These are phyloP conservation scores for Pseudogymnoascus sp. DNA, from an alignment of 2,329 filamentous ascomycete species.

Conservation along the genomic window DNA sequence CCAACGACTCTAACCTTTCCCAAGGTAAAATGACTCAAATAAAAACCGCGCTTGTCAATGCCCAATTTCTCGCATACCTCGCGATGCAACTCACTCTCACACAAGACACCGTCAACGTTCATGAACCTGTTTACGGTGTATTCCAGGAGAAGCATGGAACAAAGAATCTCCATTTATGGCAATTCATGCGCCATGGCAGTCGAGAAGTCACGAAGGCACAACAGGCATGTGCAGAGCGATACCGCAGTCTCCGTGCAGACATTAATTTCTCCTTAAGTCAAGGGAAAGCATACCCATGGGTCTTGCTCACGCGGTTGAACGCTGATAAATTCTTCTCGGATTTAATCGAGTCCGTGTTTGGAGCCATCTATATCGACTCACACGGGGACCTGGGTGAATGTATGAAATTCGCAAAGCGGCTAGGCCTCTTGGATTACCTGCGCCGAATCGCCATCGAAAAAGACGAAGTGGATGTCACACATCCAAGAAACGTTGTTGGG, in stretches of 20 bases:
- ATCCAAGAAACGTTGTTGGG: constrained; percentile 64
- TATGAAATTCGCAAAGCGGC: constrained; percentile 47
- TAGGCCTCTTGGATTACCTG: constrained; percentile 61
- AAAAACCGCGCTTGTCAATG: constrained; percentile 71
- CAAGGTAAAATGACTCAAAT: constrained; percentile 64
- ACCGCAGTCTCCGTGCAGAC: no score
- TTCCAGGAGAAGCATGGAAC: no score
- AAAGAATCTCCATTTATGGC: no score
- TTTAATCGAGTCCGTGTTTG: constrained; percentile 71
- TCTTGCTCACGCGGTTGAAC: constrained; percentile 54
- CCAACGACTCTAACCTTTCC: constrained; percentile 38
- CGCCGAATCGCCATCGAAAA: constrained; percentile 46
- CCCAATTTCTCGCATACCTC: constrained; percentile 68
- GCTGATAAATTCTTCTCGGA: constrained; percentile 76
- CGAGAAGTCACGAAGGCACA: no score
- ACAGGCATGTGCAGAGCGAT: no score
- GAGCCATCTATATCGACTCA: constrained; percentile 76
- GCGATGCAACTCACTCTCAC: constrained; percentile 50
- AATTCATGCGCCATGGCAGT: no score
- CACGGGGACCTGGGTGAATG: constrained; percentile 57
- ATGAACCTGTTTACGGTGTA: no score
- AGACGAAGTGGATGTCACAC: constrained; percentile 48
- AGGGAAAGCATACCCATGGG: constrained; percentile 65
- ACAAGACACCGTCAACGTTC: constrained; percentile 23
- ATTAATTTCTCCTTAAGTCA: constrained; percentile 37